Evolutionary conservation across 2,329 filamentous ascomycete genomes (phyloP), one percentile per base, ranked within the genome.

Genomic region (Hymenoscyphus fraxineus): DNA sequence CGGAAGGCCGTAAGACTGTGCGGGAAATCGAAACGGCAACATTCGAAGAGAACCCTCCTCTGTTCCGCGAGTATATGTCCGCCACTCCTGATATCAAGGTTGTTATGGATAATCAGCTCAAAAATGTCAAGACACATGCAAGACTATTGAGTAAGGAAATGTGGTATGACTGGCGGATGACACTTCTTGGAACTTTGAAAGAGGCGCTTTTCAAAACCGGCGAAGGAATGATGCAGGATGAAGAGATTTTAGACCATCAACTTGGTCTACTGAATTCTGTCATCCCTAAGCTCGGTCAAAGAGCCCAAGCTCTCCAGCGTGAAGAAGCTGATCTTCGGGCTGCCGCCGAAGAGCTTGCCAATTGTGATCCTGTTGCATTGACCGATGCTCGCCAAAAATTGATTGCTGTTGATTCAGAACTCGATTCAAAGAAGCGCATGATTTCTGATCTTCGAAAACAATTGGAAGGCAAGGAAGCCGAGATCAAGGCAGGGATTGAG

Each of bases 101-200:
- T 3, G 83, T 96, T 61, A 96, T 99, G 88, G 94, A 99, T 78
- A 95, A 91, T 69, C 93, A 98, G 75, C 95, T 99, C 81, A 95
- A 96, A 77, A 97, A 98, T 73, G 90, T 97, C 77, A 98, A 97
- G 80, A 93, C 92, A 0, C 91, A 96, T 76, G 92, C 94, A 16
- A 86, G 95, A 32, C 83, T 97, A 15, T 81, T 93, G 60, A 97
- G 94, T 79, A 97, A 97, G 75, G 92, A 92, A 64, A 93, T 95
- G 81, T 99, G 95, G 95, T 99, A 99, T 76, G 90, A 94, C 73
- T 99, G 95, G 95, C 89, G 95, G 51, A 94, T 91, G 83, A 94
- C 95, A 72, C 83, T 98, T 31, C 88, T 91, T 38, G 83, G 93
- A 79, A 88, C 68, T 90, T 92, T 99, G 44, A 93, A 90, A 74